Evolutionary conservation across 2,329 filamentous ascomycete species (phyloP), one percentile per base, ranked within the genome.

Genomic region (Xylariaceae sp.): DNA sequence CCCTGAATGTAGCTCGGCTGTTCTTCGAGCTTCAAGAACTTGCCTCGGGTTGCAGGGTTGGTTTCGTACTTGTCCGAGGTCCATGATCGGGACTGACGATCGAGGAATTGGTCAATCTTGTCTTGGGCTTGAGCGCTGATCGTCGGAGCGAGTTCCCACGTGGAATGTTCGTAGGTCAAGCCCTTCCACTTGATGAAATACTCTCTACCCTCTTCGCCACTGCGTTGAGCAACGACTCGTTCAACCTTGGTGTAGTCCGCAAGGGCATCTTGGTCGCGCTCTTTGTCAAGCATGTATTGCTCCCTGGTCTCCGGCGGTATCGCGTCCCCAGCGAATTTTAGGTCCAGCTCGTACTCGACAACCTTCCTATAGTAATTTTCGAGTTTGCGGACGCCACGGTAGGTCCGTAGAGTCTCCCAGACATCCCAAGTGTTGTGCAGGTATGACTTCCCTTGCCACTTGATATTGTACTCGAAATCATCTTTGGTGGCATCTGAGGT

Each of bases 161-260:
- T 98, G 60, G 85, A 94, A 42, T 81, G 80, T 50, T 96, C 89
- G 55, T 98, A 98, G 33, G 82, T 85, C 32, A 96, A 73, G 9
- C 86, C 85, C 60, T 92, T 94, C 88, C 92, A 98, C 64, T 98
- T 98, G 60, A 96, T 83, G 44, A 80, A 86, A 58, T 98, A 98
- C 56, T 96, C 87, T 1, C 76, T 76, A 31, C 79, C 86, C 7
- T 84, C 81, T 11, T 92, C 87, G 16, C 81, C 83, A 37, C 87
- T 77, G 42, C 84, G 80, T 38, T 81, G 75, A 34, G 85, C 84
- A 49, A 98, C 94, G 38, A 98, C 81, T 49, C 92, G 79, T 59
- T 98, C 92, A 19, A 95, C 88, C 48, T 92, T 81, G 42, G 85
- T 92, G 59, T 86, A 94, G 52, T 96, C 89, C 43, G 84, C 81